Evolutionary conservation across 2,329 filamentous ascomycete species (phyloP), one percentile per base, ranked within the genome.

Genomic region (Neonectria sp.): DNA sequence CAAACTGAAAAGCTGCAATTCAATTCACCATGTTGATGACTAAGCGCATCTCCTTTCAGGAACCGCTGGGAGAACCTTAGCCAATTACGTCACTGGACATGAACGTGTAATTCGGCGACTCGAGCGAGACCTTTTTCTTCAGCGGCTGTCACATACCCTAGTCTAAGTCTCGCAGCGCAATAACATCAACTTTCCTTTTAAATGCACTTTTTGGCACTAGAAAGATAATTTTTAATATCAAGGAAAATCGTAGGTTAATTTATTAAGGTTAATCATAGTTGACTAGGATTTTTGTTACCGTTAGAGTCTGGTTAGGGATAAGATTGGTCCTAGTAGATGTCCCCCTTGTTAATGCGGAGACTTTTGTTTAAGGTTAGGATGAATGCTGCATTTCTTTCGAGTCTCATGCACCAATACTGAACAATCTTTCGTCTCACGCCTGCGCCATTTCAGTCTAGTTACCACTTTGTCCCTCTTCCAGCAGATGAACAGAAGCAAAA

Each of bases 391-490:
- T 17, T 17, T 40, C 68, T 68, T 68, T 60, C 33, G 40, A 48
- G 31, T 63, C 62, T 64, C 60, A 40, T 71, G 60, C 61, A 67
- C 70, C 29, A 63, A 65, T 56, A 56, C 62, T 35, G 40, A 45
- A 25, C 62, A 61, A 33, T 56, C 55, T 37, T 31, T 61, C 33
- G 40, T 53, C 25, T 27, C n/a, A 52, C 48, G 43, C 48, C 52
- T 65, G 62, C 43, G 29, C 49, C 49, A 63, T 71, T 63, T 61
- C 57, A 29, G 29, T 15, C 33, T 45, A 21, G 57, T 17, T 37
- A 11, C 21, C 25, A 25, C 29, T 43, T 4, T 33, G 25, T 35
- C 35, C 17, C 21, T 48, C 3, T 37, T 53, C 37, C 24, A 48
- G 11, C 6, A 24, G 52, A n/a, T 21, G 33, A 31, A 9, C 21